Percentiles rank a stretch among this genome's conserved stretches.
Evolutionary conservation across 2,329 filamentous ascomycete species (phyloP).

Genomic region (Microascus cirrosus): DNA sequence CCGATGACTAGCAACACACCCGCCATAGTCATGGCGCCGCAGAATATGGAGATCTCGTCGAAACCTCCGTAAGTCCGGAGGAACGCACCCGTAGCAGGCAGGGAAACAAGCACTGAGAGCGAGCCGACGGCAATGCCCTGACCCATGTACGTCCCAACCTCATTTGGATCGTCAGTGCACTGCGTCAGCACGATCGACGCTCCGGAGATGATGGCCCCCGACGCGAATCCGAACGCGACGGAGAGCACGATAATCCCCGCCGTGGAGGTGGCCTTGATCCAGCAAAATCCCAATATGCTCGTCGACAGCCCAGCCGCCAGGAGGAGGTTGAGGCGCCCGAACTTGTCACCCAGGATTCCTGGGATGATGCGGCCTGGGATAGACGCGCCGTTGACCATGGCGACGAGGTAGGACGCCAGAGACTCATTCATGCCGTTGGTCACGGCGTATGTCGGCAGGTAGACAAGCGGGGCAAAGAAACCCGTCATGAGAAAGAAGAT

Average conservation of each 20-base stretch:
- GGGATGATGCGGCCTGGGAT: slow-evolving; percentile 41
- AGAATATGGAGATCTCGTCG: slow-evolving; percentile 11
- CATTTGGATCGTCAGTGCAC: slow-evolving; percentile 31
- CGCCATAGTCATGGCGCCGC: slow-evolving; percentile 11
- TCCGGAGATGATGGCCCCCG: slow-evolving; percentile 32
- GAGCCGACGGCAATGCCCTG: slow-evolving; percentile 29
- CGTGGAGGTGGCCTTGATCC: slow-evolving; percentile 36
- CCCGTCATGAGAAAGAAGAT: slow-evolving; percentile 45
- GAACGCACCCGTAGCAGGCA: slow-evolving; percentile 18
- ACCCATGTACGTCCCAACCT: slow-evolving; percentile 44
- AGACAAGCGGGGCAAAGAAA: slow-evolving; percentile 43
- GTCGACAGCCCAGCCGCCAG: slow-evolving; percentile 40
- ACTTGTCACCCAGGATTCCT: slow-evolving; percentile 32
- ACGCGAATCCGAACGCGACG: slow-evolving; percentile 54
- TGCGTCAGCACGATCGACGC: slow-evolving; percentile 28
- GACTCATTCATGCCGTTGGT: slow-evolving; percentile 26
- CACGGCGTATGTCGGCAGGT: slow-evolving; percentile 36
- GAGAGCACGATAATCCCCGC: slow-evolving; percentile 52
- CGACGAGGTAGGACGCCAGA: slow-evolving; percentile 33
- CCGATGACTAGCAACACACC: slow-evolving; percentile 7
- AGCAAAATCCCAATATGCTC: slow-evolving; percentile 27
- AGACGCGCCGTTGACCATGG: slow-evolving; percentile 46
- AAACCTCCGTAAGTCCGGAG: slow-evolving; percentile 23
- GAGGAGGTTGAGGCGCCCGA: slow-evolving; percentile 34
- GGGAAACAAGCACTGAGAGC: slow-evolving; percentile 29